A percentile compares a stretch with the other conserved stretches of the same genome.
phyloP scores from a whole-genome alignment of 768 basidiomycete genomes.

The Lentinula guzmanii region DNA sequence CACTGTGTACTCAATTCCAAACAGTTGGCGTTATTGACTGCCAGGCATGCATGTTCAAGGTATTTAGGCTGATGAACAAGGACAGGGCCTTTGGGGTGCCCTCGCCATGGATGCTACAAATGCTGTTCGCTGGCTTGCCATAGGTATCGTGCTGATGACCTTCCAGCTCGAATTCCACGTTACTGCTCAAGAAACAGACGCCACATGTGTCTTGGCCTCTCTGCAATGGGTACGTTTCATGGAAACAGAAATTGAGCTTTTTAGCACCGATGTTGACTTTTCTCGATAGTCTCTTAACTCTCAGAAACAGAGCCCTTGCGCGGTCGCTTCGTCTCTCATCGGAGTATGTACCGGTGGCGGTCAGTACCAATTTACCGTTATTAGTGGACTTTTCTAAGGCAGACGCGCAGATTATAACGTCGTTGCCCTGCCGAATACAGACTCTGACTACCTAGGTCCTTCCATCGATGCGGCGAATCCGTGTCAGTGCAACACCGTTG shows the following conservation, averaged over 20 bases:
- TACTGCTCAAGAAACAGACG: conserved; percentile 18
- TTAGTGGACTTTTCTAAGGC: no score
- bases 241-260: neutral
- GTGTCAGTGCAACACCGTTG: conserved; percentile 53
- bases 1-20: neutral
- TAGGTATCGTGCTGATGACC: neutral
- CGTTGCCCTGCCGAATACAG: conserved; percentile 14
- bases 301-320: conserved; percentile 39
- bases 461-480: conserved; percentile 26
- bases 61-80: conserved; percentile 2
- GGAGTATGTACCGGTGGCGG: conserved; percentile 35
- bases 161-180: neutral
- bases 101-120: neutral
- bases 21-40: neutral
- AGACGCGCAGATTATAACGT: conserved; percentile 22
- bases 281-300: conserved; percentile 25
- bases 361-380: conserved; percentile 18
- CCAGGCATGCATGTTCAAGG: neutral
- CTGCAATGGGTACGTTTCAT: conserved; percentile 21
- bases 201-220: conserved; percentile 11
- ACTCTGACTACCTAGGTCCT: conserved; percentile 34
- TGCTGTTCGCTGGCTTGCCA: neutral
- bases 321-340: conserved; percentile 35
- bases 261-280: neutral
- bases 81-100: neutral